Conservation (phyloP, 805 yeast genomes). For the Starmerella cellae region DNA sequence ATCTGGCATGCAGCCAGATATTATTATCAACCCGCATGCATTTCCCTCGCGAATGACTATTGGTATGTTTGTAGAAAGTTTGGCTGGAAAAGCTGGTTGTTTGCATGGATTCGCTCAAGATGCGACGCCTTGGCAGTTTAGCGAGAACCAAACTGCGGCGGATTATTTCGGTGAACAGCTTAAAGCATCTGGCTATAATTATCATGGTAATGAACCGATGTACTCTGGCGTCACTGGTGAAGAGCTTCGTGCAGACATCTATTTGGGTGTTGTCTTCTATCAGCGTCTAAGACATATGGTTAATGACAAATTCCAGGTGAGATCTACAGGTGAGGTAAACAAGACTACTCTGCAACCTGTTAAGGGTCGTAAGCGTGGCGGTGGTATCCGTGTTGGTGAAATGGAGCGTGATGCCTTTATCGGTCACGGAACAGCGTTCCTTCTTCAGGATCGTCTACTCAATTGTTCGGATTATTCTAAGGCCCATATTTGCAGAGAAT, state of each 20-base stretch:
- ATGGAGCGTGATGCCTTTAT: conserved; percentile 99
- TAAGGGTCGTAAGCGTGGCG: conserved; percentile 95
- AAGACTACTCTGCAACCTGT: conserved; percentile 98
- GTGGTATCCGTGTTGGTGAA: conserved; percentile 99
- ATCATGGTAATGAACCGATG: conserved; percentile 98
- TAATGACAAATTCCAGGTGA: conserved; percentile 97
- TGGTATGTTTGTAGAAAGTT: conserved; percentile 96
- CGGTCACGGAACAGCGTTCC: conserved; percentile 94
- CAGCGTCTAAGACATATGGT: conserved; percentile 99
- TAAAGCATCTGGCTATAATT: conserved; percentile 77
- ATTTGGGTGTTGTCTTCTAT: conserved; percentile 92
- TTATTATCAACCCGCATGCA: conserved; percentile 96
- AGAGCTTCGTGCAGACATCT: conserved; percentile 89
- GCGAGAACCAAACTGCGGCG: conserved; percentile 88
- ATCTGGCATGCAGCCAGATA: conserved; percentile 92
- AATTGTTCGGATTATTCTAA: conserved; percentile 95
- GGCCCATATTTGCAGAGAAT: conserved; percentile 73
- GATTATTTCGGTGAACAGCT: conserved; percentile 95
- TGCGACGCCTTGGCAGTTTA: conserved; percentile 90
- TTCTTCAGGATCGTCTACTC: conserved; percentile 84
- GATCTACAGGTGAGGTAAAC: conserved; percentile 97
- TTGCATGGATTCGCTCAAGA: conserved; percentile 96
- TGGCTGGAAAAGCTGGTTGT: conserved; percentile 99
- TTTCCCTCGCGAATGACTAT: conserved; percentile 99
- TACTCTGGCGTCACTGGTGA: conserved; percentile 98